Evolutionary conservation across 306 rosid genomes (phyloP).

Genomic region (Vigna reflexopilosa): DNA sequence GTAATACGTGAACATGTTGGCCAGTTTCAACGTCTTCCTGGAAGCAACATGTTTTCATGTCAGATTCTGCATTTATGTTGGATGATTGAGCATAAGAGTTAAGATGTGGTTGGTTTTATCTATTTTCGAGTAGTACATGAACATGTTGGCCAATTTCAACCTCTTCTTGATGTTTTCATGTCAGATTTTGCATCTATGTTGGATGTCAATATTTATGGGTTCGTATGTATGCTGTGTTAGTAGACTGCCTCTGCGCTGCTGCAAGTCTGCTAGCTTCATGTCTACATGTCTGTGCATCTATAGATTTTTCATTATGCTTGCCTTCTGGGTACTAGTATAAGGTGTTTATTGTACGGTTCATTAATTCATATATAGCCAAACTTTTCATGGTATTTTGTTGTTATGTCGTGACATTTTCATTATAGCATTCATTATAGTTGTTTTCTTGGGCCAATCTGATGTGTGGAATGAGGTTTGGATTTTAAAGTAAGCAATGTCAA

Average conservation of each 20-base stretch:
- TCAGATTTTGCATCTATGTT: slow-evolving; percentile 27
- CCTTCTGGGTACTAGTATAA: neutral
- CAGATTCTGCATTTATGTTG: slow-evolving; percentile 29
- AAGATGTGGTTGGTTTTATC: slow-evolving; percentile 11
- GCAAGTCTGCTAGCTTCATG: slow-evolving; percentile 29
- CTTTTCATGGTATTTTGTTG: slow-evolving; percentile 19
- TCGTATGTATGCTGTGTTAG: neutral
- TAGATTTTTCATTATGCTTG: neutral
- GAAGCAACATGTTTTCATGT: slow-evolving; percentile 7
- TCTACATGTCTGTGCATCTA: neutral
- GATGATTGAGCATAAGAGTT: slow-evolving; percentile 22
- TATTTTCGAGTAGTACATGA: slow-evolving; percentile 20
- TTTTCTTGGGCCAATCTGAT: slow-evolving; percentile 29
- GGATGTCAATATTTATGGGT: slow-evolving; percentile 26
- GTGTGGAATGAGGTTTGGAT: slow-evolving; percentile 25
- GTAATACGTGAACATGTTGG: slow-evolving; percentile 14
- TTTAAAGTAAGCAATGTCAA: slow-evolving; percentile 14
- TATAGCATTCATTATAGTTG: slow-evolving; percentile 18
- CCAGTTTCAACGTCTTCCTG: slow-evolving; percentile 9
- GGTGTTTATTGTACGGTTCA: neutral
- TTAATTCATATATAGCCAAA: slow-evolving; percentile 28
- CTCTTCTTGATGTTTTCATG: slow-evolving; percentile 1
- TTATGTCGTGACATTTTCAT: slow-evolving; percentile 27
- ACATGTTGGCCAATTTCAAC: slow-evolving; percentile 6
- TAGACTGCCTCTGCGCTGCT: slow-evolving; percentile 1